Conservation (phyloP, 768 basidiomycete species). For the Tricholoma sp. region DNA sequence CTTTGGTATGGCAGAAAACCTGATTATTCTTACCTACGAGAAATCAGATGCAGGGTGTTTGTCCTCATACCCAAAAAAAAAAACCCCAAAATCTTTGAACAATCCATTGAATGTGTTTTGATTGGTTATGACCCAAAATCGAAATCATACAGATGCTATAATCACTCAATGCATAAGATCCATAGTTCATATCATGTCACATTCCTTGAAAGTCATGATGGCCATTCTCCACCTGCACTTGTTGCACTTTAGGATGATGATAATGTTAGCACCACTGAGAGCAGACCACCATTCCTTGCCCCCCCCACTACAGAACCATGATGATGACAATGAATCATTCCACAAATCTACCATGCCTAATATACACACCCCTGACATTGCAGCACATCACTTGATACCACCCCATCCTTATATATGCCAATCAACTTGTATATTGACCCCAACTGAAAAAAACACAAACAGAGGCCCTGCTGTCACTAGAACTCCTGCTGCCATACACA, state of each 20-base stretch:
- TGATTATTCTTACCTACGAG: constrained; percentile 23
- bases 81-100: constrained; percentile 20
- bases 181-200: too few relatives aligned
- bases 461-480: not conserved
- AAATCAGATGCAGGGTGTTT: constrained; percentile 30
- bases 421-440: not conserved
- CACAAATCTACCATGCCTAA: too few relatives aligned
- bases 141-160: constrained; percentile 29
- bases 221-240: too few relatives aligned
- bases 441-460: not conserved
- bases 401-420: not conserved
- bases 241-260: too few relatives aligned
- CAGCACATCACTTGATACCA: too few relatives aligned
- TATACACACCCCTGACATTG: too few relatives aligned
- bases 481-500: not conserved
- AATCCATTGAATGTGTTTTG: constrained; percentile 28
- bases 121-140: constrained; percentile 30
- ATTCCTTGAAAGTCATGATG: constrained; percentile 23
- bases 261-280: too few relatives aligned
- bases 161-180: too few relatives aligned
- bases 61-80: constrained; percentile 29
- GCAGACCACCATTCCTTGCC: not conserved
- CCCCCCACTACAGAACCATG: not conserved
- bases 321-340: not conserved
- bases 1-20: constrained; percentile 18